Evolutionary conservation across 1,284 basidiomycete species (phyloP).

Genomic region (Apiotrichum montevideense): DNA sequence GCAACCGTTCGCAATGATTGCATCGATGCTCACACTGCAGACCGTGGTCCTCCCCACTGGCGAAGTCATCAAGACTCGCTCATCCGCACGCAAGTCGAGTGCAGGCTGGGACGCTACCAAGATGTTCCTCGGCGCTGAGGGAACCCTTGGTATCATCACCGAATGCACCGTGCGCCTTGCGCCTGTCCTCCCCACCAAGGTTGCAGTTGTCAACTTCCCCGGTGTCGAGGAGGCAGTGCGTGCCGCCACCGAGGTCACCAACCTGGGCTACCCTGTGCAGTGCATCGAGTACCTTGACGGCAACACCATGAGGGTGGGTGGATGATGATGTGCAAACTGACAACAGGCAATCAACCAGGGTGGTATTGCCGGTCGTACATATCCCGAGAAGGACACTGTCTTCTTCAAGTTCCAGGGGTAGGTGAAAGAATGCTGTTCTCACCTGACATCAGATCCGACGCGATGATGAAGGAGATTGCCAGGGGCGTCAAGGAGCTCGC

Average conservation of each 20-base stretch:
- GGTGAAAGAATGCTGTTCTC: slow-evolving; percentile 3
- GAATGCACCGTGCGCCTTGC: slow-evolving; percentile 80
- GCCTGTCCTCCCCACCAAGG: slow-evolving; percentile 67
- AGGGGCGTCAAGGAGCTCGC: slow-evolving; percentile 57
- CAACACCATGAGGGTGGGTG: slow-evolving; percentile 55
- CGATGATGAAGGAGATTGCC: slow-evolving; percentile 60
- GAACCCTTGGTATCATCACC: slow-evolving; percentile 86
- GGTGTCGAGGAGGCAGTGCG: slow-evolving; percentile 56
- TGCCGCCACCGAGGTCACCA: slow-evolving; percentile 52
- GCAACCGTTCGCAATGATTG: too few relatives aligned
- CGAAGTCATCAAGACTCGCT: slow-evolving; percentile 86
- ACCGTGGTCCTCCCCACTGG: slow-evolving; percentile 85
- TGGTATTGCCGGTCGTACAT: slow-evolving; percentile 54
- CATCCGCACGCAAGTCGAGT: slow-evolving; percentile 75
- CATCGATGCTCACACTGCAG: slow-evolving; percentile 42
- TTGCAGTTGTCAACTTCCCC: slow-evolving; percentile 51
- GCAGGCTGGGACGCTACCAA: slow-evolving; percentile 89
- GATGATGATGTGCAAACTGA: not conserved
- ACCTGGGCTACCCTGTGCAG: slow-evolving; percentile 42
- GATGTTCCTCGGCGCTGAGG: slow-evolving; percentile 89
- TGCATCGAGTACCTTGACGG: slow-evolving; percentile 74
- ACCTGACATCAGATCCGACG: slow-evolving; percentile 46
- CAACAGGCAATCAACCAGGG: slow-evolving; percentile 58
- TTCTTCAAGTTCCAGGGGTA: slow-evolving; percentile 83
- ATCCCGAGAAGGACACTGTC: slow-evolving; percentile 64